Base-by-base conservation (phyloP, 768 basidiomycete genomes). In the Russula sp. region DNA sequence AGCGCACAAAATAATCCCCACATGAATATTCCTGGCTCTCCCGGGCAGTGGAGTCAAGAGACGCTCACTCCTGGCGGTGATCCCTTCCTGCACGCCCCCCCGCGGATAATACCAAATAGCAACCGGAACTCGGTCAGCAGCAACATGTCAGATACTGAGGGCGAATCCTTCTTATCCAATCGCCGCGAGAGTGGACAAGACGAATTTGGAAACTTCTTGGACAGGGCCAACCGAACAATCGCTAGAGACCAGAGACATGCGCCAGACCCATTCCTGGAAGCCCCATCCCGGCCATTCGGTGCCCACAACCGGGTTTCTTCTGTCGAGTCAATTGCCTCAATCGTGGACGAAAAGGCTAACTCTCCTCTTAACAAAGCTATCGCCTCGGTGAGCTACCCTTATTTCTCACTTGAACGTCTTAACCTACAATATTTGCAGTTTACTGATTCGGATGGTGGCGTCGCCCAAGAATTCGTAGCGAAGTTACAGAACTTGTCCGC, bases 341-440 rank as follows among this genome's bases (percentile, higher is more conserved):
- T 96, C 57, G 88, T 93, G 35, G 92, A 94, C 66, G 94, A 96
- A 69, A 96, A 96, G 78, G 78, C 80, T 1, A 89, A 89, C 66
- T 94, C 94, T 27, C 94, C 94, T 11, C 77, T 96, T 63, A 97
- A 97, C 78, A 96, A 95, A 75, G 92, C 94, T 11, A 91, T 93
- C 69, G 88, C 88, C 57, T 88, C 92, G 63, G 91, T 93, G 70
- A 67, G 83, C 75, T 20, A 66, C 31, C 5, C 14, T 51, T 37
- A 44, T 37, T 32, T 49, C 31, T 47, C 47, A 32, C 42, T 53
- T 62, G 54, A 45, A 31, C 61, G 55, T 59, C 65, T 49, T 63
- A 20, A 32, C 52, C 44, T 63, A 61, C 22, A 47, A 52, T 56
- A 9, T 34, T 39, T 57, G 13, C 56, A 94, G 89, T 97, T 97